These are phyloP conservation scores for Lyophyllum decastes DNA, from an alignment of 768 basidiomycete species.

Conservation along the genomic window DNA sequence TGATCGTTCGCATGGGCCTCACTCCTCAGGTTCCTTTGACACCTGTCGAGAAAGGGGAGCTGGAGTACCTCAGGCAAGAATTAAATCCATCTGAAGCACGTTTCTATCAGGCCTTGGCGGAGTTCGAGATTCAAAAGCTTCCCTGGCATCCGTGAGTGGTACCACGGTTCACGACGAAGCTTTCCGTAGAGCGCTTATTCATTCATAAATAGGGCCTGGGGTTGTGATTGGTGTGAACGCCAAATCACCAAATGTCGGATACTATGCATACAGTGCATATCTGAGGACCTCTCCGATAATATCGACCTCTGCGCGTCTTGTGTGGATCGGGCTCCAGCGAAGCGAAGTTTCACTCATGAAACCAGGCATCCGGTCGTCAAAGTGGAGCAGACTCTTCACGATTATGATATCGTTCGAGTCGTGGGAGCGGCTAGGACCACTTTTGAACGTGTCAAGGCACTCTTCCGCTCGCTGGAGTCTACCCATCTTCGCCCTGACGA, in stretches of 20 bases:
- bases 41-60: constrained; percentile 26
- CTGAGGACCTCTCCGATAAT: constrained; percentile 33
- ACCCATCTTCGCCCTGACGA: not conserved
- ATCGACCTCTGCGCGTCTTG: constrained; percentile 34
- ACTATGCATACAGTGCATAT: constrained; percentile 33
- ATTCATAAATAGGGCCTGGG: constrained; percentile 21
- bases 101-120: constrained; percentile 33
- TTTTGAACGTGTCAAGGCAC: constrained; percentile 25
- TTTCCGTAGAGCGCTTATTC: not conserved
- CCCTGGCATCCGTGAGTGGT: constrained; percentile 36
- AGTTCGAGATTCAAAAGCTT: constrained; percentile 34
- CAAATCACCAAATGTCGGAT: constrained; percentile 32
- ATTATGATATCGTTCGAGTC: constrained; percentile 28
- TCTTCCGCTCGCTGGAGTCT: constrained; percentile 27
- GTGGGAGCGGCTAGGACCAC: constrained; percentile 26
- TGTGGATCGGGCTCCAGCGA: constrained; percentile 27
- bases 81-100: constrained; percentile 35
- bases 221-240: constrained; percentile 33
- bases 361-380: constrained; percentile 32
- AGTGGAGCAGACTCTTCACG: constrained; percentile 32
- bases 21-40: constrained; percentile 31
- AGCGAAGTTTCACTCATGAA: constrained; percentile 32
- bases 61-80: constrained; percentile 29
- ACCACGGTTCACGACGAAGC: not conserved
- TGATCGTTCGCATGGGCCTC: constrained; percentile 29